These are phyloP conservation scores for Marchantia polymorpha DNA, from an alignment of 225 moss, liverwort and hornwort species.

Conservation along the genomic window DNA sequence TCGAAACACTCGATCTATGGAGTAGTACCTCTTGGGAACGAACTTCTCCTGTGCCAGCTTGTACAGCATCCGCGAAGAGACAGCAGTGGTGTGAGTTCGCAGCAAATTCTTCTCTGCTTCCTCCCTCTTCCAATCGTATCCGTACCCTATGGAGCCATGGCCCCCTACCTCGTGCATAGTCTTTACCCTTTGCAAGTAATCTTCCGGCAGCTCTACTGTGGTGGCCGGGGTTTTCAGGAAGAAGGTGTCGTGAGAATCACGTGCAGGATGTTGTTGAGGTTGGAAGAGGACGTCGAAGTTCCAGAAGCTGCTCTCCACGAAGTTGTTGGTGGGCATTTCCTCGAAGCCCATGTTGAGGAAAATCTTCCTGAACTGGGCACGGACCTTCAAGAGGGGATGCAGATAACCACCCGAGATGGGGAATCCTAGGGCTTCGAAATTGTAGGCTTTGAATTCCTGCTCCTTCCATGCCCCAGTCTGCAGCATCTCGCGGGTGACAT, in stretches of 20 bases:
- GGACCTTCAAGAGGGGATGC: conserved; percentile 92
- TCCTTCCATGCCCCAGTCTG: conserved; percentile 83
- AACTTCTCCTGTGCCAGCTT: conserved; percentile 80
- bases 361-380: conserved; percentile 79
- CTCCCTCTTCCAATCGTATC: conserved; percentile 89
- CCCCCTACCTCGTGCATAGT: conserved; percentile 77
- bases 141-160: conserved; percentile 85
- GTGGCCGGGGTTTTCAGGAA: conserved; percentile 75
- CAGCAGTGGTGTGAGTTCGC: conserved; percentile 89
- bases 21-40: conserved; percentile 72
- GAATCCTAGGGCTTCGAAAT: conserved; percentile 73
- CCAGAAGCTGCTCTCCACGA: conserved; percentile 99
- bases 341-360: conserved; percentile 97
- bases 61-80: conserved; percentile 94
- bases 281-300: conserved; percentile 95
- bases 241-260: conserved; percentile 90
- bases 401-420: conserved; percentile 82
- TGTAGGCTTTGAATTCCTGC: conserved; percentile 75
- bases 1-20: conserved; percentile 90
- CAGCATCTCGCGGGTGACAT: conserved; percentile 80
- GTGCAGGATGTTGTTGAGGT: conserved; percentile 95
- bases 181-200: conserved; percentile 73
- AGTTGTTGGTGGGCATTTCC: conserved; percentile 94
- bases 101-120: conserved; percentile 92
- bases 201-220: conserved; percentile 63